Conservation (phyloP, 345 rosid genomes). For the Arabis hirsuta region DNA sequence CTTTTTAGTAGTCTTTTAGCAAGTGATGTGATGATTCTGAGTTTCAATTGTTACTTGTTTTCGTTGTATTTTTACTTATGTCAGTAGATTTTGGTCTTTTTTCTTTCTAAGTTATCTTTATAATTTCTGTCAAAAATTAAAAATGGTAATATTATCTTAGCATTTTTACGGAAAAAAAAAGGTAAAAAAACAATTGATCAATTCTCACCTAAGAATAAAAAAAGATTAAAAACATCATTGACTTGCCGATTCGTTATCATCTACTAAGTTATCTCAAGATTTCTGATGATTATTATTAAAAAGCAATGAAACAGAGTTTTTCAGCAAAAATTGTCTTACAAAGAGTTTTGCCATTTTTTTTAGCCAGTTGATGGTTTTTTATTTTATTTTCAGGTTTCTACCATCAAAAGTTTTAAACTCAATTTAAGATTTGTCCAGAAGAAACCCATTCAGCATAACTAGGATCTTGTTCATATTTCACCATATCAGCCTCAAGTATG, state of each 20-base stretch:
- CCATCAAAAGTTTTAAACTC: neutral
- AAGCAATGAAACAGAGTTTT: neutral
- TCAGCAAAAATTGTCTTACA: neutral
- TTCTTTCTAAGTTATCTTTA: too few species aligned
- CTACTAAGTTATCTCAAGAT: neutral
- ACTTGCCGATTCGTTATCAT: conserved; percentile 12
- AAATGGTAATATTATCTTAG: too few species aligned
- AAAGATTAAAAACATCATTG: neutral
- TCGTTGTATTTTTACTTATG: too few species aligned
- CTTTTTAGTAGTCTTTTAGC: too few species aligned
- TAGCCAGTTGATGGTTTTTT: neutral
- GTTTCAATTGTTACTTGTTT: too few species aligned
- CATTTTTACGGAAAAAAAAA: too few species aligned
- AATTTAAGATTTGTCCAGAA: neutral
- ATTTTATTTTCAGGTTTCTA: too few species aligned
- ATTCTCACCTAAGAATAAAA: conserved; percentile 30
- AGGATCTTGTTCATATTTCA: neutral
- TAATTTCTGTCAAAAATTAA: too few species aligned
- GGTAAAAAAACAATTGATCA: too few species aligned
- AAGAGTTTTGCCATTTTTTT: neutral
- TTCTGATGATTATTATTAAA: neutral
- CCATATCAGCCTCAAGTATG: neutral
- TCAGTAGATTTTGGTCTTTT: too few species aligned
- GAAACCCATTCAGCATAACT: neutral
- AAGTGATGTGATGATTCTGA: too few species aligned